A percentile compares a stretch with the other conserved stretches of the same genome.
Evolutionary conservation across 768 basidiomycete species (phyloP).

Genomic region (Kwoniella sp.): DNA sequence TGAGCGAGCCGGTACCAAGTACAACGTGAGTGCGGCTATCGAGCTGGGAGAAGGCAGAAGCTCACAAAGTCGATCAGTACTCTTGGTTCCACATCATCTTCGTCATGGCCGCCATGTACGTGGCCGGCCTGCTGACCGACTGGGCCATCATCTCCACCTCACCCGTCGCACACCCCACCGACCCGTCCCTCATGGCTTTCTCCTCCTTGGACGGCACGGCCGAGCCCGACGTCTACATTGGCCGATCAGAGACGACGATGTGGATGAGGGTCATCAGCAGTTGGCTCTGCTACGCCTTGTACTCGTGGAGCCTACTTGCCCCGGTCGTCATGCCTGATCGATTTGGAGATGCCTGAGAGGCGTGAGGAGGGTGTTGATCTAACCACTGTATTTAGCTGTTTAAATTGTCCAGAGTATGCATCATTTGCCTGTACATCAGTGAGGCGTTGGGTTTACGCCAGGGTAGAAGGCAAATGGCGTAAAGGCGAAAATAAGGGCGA

Average conservation of each 20-base stretch:
- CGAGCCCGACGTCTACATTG: conserved; percentile 69
- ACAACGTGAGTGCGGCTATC: conserved; percentile 63
- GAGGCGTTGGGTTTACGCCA: too few relatives aligned
- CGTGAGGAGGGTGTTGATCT: too few relatives aligned
- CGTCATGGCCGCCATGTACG: conserved; percentile 93
- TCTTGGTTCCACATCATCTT: conserved; percentile 99
- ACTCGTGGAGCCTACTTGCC: conserved; percentile 57
- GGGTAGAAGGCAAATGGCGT: too few relatives aligned
- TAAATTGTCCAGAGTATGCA: too few relatives aligned
- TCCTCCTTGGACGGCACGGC: conserved; percentile 20
- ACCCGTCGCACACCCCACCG: conserved; percentile 38
- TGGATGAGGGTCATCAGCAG: conserved; percentile 98
- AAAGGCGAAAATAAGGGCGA: too few relatives aligned
- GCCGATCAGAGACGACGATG: conserved; percentile 93
- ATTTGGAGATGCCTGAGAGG: conserved; percentile 41
- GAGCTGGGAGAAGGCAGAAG: neutral
- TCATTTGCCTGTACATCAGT: too few relatives aligned
- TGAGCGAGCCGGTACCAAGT: conserved; percentile 86
- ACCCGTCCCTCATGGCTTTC: conserved; percentile 3
- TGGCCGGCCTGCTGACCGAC: conserved; percentile 92
- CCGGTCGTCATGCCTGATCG: conserved; percentile 77
- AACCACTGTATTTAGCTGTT: too few relatives aligned
- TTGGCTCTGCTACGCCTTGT: conserved; percentile 68
- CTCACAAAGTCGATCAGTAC: conserved; percentile 58
- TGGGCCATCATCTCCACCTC: conserved; percentile 56